phyloP scores from a whole-genome alignment of 1,284 basidiomycete genomes.

The Lentinula novae-zelandiae region DNA sequence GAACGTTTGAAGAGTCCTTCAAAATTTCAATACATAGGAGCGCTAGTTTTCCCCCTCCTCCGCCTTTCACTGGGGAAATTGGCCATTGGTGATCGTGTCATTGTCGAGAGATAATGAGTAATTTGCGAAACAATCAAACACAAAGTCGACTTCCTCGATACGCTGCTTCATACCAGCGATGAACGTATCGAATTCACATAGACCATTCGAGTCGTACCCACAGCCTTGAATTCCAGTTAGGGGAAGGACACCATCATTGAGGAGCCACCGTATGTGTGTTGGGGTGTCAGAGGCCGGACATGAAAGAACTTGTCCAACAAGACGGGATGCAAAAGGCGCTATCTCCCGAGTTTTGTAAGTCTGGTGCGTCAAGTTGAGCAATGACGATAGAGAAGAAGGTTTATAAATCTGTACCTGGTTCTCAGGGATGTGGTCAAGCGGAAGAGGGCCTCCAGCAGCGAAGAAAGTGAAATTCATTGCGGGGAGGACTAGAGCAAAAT shows the following conservation, averaged over 20 bases:
- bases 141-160: slow-evolving; percentile 42
- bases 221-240: slow-evolving; percentile 58
- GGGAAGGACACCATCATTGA: slow-evolving; percentile 62
- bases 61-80: slow-evolving; percentile 20
- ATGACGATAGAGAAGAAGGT: neutral
- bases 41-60: neutral
- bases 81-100: slow-evolving; percentile 36
- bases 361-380: slow-evolving; percentile 19
- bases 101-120: slow-evolving; percentile 33
- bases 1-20: too few species aligned
- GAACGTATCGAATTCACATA: slow-evolving; percentile 54
- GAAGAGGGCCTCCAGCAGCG: slow-evolving; percentile 49
- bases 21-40: neutral
- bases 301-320: slow-evolving; percentile 60
- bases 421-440: slow-evolving; percentile 53
- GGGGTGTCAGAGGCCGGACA: slow-evolving; percentile 33
- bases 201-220: slow-evolving; percentile 42
- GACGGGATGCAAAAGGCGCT: slow-evolving; percentile 51
- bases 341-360: slow-evolving; percentile 44
- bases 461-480: slow-evolving; percentile 63
- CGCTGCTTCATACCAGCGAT: slow-evolving; percentile 42
- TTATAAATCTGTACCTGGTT: slow-evolving; percentile 34
- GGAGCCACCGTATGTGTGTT: slow-evolving; percentile 50
- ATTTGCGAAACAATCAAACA: slow-evolving; percentile 40
- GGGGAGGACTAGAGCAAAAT: slow-evolving; percentile 39